phyloP scores from a whole-genome alignment of 140 eudicot genomes.

The Bidens hawaiensis region DNA sequence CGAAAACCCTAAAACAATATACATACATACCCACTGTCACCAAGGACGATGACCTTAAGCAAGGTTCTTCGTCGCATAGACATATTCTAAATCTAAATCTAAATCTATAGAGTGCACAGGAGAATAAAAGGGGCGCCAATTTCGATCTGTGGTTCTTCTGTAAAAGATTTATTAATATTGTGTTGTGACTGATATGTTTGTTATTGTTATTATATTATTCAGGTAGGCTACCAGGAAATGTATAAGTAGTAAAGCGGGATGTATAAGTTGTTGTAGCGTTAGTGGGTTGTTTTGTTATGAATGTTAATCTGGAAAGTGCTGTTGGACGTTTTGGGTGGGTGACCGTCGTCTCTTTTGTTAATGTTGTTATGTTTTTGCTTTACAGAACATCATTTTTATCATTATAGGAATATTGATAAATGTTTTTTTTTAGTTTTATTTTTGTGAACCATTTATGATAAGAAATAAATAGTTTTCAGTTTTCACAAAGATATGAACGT shows the following conservation, averaged over 20 bases:
- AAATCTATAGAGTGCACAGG: not conserved
- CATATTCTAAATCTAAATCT: constrained; percentile 32
- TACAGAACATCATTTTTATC: not conserved
- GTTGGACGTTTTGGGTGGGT: not conserved
- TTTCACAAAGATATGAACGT: too few species aligned
- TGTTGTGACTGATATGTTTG: too few species aligned
- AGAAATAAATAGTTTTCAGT: too few species aligned
- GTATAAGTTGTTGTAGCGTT: not conserved
- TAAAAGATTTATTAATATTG: not conserved
- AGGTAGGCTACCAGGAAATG: not conserved
- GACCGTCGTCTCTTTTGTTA: not conserved
- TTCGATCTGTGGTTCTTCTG: constrained; percentile 41
- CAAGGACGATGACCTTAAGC: constrained; percentile 97
- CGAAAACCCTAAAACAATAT: constrained; percentile 21
- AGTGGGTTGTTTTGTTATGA: not conserved
- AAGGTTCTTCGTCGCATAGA: constrained; percentile 78
- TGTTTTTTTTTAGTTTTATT: too few species aligned
- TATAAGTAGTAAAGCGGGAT: not conserved
- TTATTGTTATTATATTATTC: too few species aligned
- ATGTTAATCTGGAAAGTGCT: constrained; percentile 5
- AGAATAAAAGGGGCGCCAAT: constrained; percentile 81
- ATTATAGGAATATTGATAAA: too few species aligned
- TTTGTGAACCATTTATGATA: too few species aligned
- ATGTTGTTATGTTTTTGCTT: too few species aligned
- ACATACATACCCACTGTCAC: constrained; percentile 80